A percentile compares a stretch with the other conserved stretches of the same genome.
Conservation (phyloP, 177 flowering plant species). For the Tripterygium wilfordii region DNA sequence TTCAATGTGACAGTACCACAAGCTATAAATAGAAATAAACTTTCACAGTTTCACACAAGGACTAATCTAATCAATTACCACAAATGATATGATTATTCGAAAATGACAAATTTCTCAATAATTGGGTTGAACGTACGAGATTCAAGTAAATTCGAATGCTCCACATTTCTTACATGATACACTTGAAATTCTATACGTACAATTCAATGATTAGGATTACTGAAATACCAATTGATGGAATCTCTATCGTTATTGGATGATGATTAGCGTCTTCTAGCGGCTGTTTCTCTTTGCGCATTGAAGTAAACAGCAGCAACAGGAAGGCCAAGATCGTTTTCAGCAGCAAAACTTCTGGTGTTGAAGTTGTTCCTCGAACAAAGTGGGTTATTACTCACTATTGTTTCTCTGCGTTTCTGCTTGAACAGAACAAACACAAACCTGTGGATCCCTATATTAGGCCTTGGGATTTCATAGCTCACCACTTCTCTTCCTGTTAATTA, state of each 20-base stretch:
- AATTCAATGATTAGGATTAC: no score
- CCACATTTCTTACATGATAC: no score
- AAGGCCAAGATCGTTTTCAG: slow-evolving; percentile 51
- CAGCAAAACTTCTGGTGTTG: slow-evolving; percentile 50
- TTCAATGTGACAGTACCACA: no score
- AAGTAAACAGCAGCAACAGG: slow-evolving; percentile 87
- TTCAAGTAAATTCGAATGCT: no score
- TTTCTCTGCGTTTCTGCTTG: slow-evolving; percentile 56
- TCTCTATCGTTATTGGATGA: no score
- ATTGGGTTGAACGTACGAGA: no score
- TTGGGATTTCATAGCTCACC: slow-evolving; percentile 66
- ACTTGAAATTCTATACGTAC: no score
- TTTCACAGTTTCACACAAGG: no score
- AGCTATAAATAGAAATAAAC: no score
- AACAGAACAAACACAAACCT: slow-evolving; percentile 71
- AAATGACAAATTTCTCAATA: no score
- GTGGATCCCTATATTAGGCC: slow-evolving; percentile 87
- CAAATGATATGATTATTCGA: no score
- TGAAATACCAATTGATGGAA: no score
- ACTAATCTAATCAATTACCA: not conserved
- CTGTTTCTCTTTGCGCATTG: slow-evolving; percentile 81
- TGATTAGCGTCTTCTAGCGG: slow-evolving; percentile 81
- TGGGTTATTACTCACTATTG: slow-evolving; percentile 9
- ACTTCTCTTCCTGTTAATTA: slow-evolving; percentile 72
- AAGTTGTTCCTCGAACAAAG: slow-evolving; percentile 12